phyloP scores from a whole-genome alignment of 2,329 filamentous ascomycete species.

The Teratosphaeria viscida region DNA sequence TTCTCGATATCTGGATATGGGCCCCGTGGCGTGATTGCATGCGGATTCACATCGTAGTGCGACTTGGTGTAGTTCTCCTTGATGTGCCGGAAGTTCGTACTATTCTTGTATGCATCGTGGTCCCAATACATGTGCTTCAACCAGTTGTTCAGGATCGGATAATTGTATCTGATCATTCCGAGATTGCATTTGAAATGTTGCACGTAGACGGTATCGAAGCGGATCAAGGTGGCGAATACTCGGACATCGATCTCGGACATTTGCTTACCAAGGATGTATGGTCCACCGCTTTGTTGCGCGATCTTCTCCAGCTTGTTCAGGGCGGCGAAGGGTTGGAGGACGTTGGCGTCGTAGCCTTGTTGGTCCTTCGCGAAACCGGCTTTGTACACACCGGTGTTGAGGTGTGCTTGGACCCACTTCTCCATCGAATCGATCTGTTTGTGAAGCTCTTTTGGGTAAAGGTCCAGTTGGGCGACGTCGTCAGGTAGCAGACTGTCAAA shows the following conservation, averaged over 20 bases:
- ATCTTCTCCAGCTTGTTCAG: constrained; percentile 49
- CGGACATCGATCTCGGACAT: constrained; percentile 52
- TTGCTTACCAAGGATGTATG: constrained; percentile 45
- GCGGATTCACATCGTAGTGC: constrained; percentile 49
- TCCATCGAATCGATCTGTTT: constrained; percentile 42
- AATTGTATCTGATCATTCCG: constrained; percentile 47
- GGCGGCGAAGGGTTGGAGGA: constrained; percentile 47
- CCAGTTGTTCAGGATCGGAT: constrained; percentile 52
- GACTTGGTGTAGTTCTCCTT: constrained; percentile 59
- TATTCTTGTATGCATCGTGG: constrained; percentile 43
- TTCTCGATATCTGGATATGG: constrained; percentile 50
- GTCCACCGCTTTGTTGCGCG: constrained; percentile 37
- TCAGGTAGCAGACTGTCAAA: constrained; percentile 42
- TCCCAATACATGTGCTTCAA: constrained; percentile 50
- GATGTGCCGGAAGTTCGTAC: constrained; percentile 56
- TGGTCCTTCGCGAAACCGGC: constrained; percentile 49
- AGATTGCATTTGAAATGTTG: constrained; percentile 60
- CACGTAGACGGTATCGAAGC: constrained; percentile 52
- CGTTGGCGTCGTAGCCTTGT: constrained; percentile 44
- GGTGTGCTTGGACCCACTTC: constrained; percentile 45
- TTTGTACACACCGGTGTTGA: constrained; percentile 53
- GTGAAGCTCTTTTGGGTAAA: constrained; percentile 44
- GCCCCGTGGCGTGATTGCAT: constrained; percentile 51
- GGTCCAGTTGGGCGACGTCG: constrained; percentile 33
- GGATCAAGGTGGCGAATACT: constrained; percentile 47